phyloP scores from a whole-genome alignment of 495 filamentous ascomycete species.

The Aspergillus sclerotiicarbonarius region DNA sequence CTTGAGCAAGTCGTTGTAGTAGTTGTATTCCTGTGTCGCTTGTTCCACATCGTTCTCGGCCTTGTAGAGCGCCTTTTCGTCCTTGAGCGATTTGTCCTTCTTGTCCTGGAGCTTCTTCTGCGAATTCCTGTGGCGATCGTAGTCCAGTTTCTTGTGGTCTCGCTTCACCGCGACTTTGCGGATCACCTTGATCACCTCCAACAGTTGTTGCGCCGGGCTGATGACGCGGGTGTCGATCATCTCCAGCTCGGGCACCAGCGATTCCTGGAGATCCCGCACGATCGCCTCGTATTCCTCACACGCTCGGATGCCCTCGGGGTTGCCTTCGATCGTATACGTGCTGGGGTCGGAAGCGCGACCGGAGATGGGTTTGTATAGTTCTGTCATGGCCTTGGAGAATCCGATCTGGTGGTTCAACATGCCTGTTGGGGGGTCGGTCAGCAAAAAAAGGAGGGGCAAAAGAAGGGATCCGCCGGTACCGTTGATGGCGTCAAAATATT shows the following conservation, averaged over 20 bases:
- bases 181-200: slow-evolving; percentile 93
- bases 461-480: slow-evolving; percentile 40
- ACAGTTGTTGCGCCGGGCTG: slow-evolving; percentile 87
- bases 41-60: slow-evolving; percentile 89
- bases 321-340: slow-evolving; percentile 74
- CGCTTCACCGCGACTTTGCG: slow-evolving; percentile 86
- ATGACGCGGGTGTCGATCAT: slow-evolving; percentile 95
- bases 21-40: slow-evolving; percentile 92
- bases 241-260: slow-evolving; percentile 86
- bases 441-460: slow-evolving; percentile 5
- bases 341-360: slow-evolving; percentile 93
- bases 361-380: slow-evolving; percentile 98
- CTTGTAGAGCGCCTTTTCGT: slow-evolving; percentile 96
- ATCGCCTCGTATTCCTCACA: slow-evolving; percentile 96
- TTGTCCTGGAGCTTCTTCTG: slow-evolving; percentile 96
- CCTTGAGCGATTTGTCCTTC: slow-evolving; percentile 92
- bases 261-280: slow-evolving; percentile 85
- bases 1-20: slow-evolving; percentile 95
- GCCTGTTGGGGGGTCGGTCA: slow-evolving; percentile 46
- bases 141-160: slow-evolving; percentile 97
- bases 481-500: slow-evolving; percentile 96
- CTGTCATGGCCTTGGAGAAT: slow-evolving; percentile 91
- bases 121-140: slow-evolving; percentile 76
- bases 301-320: slow-evolving; percentile 89
- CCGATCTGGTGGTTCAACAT: slow-evolving; percentile 98